These are phyloP conservation scores for Carex littledalei DNA, from an alignment of 176 grass and related monocot genomes.

Conservation along the genomic window DNA sequence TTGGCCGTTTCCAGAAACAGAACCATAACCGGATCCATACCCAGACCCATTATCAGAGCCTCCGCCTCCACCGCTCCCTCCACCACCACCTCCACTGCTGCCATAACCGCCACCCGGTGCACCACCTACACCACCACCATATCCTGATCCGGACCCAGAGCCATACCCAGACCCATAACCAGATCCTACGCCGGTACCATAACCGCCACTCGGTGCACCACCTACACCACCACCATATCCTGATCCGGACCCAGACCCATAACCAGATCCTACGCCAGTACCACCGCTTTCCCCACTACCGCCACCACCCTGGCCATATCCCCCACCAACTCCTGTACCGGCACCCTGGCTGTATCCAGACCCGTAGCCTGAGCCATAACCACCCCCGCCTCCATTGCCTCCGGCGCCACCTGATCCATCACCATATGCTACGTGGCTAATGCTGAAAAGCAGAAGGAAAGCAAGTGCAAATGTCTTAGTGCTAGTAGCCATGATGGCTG, in stretches of 20 bases:
- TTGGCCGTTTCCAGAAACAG: neutral
- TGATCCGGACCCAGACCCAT: neutral
- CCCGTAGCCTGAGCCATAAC: conserved; percentile 13
- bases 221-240: neutral
- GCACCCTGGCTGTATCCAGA: neutral
- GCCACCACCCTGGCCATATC: neutral
- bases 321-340: conserved; percentile 1
- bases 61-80: neutral
- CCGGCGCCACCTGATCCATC: neutral
- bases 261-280: neutral
- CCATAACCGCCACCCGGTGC: neutral
- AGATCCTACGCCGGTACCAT: neutral
- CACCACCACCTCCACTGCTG: neutral
- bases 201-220: neutral
- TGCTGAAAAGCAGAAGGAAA: conserved; percentile 11
- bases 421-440: conserved; percentile 4
- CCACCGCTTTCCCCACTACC: neutral
- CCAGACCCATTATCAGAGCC: conserved; percentile 5
- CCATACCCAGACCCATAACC: neutral
- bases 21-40: conserved; percentile 2
- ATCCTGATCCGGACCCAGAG: conserved; percentile 2
- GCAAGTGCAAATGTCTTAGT: conserved; percentile 22
- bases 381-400: neutral
- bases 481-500: conserved; percentile 21
- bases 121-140: neutral